Evolutionary conservation across 352 stramenopile genomes (phyloP).

Genomic region (Blastocystis hominis): DNA sequence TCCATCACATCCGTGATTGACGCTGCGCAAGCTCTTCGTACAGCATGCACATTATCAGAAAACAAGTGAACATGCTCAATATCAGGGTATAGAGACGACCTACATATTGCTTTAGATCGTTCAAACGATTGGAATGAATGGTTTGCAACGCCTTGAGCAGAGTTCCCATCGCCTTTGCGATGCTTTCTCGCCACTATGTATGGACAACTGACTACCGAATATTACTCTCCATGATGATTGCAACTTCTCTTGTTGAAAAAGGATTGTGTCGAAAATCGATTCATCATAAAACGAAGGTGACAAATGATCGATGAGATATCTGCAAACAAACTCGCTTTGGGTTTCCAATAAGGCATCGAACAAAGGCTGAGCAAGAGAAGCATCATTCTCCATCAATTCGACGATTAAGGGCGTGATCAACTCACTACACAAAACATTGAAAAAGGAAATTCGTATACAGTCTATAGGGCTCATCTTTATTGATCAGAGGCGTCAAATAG

Average conservation of each 20-base stretch:
- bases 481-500: not conserved
- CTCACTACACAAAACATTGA: not conserved
- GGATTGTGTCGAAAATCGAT: not conserved
- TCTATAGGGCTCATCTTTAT: not conserved
- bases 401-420: not conserved
- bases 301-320: constrained; percentile 11
- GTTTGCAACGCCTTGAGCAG: not conserved
- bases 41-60: not conserved
- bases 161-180: not conserved
- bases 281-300: not conserved
- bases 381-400: not conserved
- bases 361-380: not conserved
- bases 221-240: not conserved
- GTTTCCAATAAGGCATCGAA: not conserved
- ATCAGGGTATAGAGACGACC: not conserved
- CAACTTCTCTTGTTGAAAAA: not conserved
- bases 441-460: not conserved
- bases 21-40: not conserved
- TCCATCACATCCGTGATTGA: not conserved
- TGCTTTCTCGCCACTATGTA: not conserved
- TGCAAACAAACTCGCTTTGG: not conserved
- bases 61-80: not conserved
- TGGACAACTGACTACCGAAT: not conserved
- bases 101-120: not conserved
- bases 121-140: not conserved